Conservation (phyloP, 352 stramenopile genomes). For the Detonula confervacea region DNA sequence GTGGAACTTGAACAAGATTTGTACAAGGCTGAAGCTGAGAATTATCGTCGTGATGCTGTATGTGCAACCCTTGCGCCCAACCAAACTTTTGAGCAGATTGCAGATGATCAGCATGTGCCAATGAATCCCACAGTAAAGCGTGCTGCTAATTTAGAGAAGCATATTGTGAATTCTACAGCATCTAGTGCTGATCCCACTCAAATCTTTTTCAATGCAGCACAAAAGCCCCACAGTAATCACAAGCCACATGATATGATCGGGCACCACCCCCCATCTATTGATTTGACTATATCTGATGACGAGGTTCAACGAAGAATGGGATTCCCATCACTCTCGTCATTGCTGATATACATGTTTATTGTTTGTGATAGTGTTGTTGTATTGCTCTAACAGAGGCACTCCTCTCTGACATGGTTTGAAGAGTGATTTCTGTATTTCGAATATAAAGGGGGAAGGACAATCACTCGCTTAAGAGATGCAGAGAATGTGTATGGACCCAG, state of each 20-base stretch:
- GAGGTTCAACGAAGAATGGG: conserved; percentile 26
- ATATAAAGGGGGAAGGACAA: conserved; percentile 11
- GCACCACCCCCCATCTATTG: neutral
- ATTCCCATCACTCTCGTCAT: neutral
- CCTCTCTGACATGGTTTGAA: conserved; percentile 31
- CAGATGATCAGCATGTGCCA: neutral
- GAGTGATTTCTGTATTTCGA: conserved; percentile 45
- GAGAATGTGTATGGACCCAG: neutral
- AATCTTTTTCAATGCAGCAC: no score
- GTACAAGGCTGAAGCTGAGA: no score
- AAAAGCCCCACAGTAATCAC: no score
- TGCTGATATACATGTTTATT: conserved; percentile 32
- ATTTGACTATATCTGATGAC: neutral
- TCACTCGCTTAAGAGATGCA: neutral
- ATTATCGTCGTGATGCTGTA: neutral
- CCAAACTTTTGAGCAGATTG: conserved; percentile 14
- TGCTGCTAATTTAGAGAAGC: neutral
- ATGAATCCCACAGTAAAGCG: conserved; percentile 17
- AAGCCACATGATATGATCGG: neutral
- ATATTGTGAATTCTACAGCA: conserved; percentile 1
- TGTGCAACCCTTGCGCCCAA: neutral
- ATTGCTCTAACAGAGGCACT: neutral
- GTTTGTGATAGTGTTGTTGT: conserved; percentile 22
- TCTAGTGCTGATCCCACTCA: neutral
- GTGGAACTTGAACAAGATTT: neutral